A percentile compares a stretch with the other conserved stretches of the same genome.
These are phyloP conservation scores for Solanum sejunctum DNA, from an alignment of 257 asterid species.

Conservation along the genomic window DNA sequence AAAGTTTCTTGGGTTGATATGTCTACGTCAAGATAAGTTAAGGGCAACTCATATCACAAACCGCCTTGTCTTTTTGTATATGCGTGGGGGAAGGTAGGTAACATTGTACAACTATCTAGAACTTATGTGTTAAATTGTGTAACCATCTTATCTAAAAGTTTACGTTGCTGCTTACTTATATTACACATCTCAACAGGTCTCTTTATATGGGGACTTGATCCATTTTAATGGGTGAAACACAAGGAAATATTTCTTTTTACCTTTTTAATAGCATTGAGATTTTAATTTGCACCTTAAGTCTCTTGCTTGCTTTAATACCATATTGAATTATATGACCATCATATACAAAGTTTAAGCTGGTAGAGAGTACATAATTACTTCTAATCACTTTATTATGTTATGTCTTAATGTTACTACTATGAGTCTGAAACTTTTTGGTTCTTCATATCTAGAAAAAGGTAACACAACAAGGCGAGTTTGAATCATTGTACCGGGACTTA, in stretches of 20 bases:
- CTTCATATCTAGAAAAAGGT: slow-evolving; percentile 25
- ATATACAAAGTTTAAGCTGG: neutral
- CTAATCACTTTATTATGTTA: neutral
- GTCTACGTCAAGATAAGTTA: neutral
- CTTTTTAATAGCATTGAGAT: neutral
- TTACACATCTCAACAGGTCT: neutral
- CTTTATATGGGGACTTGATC: neutral
- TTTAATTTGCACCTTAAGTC: neutral
- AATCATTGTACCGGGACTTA: slow-evolving; percentile 44
- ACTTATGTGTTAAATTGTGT: neutral
- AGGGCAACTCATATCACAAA: neutral
- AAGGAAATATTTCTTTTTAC: neutral
- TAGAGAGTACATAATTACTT: neutral
- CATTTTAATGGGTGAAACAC: neutral
- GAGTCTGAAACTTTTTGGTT: neutral
- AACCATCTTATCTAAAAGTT: neutral
- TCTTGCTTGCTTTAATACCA: neutral
- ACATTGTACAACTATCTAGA: neutral
- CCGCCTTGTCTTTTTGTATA: too few relatives aligned
- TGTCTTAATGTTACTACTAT: neutral
- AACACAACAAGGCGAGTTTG: slow-evolving; percentile 50
- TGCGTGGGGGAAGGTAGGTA: too few relatives aligned
- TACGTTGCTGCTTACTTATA: neutral
- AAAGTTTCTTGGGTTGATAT: neutral
- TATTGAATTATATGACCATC: neutral